Evolutionary conservation across 2,329 filamentous ascomycete genomes (phyloP), one percentile per base, ranked within the genome.

Genomic region (Tolypocladium ophioglossoides): DNA sequence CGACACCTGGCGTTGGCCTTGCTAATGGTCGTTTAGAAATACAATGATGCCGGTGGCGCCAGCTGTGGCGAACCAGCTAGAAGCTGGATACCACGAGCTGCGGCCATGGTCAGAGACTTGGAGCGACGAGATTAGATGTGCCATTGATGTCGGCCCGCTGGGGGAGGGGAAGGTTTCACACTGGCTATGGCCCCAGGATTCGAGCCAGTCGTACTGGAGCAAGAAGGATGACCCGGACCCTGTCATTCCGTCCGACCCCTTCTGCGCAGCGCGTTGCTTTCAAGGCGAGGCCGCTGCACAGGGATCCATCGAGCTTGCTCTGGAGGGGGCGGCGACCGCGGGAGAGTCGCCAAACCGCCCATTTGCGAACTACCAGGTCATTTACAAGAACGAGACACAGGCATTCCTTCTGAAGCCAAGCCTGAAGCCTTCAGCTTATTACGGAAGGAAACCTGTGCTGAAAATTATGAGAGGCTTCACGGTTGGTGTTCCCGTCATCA

Each of bases 131-230:
- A 74, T 99, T 9, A 84, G 86, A 59, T 95, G 90, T 68, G 95
- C 94, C 6, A 78, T 96, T 7, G 89, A 96, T 51, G 89, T 96
- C 55, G 94, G 94, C 1, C 85, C 92, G 1, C 76, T 86, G 11
- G 94, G 92, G 0, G 94, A 99, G 70, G 86, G 94, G 71, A 97
- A 97, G 68, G 85, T 96, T 9, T 82, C 89, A 0, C 84, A 96
- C 69, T 83, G 78, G 38, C 73, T 97, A 10, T 96, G 91, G 91
- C 86, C 88, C 1, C 79, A 82, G 49, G 76, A 79, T 2, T 57
- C 64, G 14, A 59, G 65, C 48, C 53, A 62, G 18, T 50, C 56
- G 14, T 57, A 61, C 8, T 53, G 54, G 20, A 59, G 60, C 12
- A 54, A 56, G 3, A 49, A 56, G 27, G 54, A 54, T 16, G 54